These are phyloP conservation scores for Taphrina sp. DNA, from an alignment of 1,139 yeast genomes.

Conservation along the genomic window DNA sequence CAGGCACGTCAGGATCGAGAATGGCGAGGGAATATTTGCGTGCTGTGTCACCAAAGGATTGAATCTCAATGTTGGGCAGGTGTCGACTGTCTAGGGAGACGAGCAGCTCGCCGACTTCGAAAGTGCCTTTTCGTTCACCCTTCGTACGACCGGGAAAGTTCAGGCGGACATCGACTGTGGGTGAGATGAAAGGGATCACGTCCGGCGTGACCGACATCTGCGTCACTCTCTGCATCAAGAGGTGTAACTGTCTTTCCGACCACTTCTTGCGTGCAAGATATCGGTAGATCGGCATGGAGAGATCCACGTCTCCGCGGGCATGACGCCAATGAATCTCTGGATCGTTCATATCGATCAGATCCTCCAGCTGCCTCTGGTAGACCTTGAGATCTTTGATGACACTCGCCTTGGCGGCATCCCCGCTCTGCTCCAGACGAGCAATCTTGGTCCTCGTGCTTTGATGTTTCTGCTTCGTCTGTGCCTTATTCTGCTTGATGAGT, in stretches of 20 bases:
- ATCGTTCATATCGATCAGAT: slow-evolving; percentile 37
- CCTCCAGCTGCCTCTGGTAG: slow-evolving; percentile 26
- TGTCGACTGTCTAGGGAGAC: slow-evolving; percentile 69
- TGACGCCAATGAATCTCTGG: slow-evolving; percentile 38
- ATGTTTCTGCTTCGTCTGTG: slow-evolving; percentile 33
- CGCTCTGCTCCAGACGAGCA: slow-evolving; percentile 9
- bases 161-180: slow-evolving; percentile 70
- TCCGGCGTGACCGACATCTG: slow-evolving; percentile 85
- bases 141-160: slow-evolving; percentile 69
- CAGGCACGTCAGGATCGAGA: slow-evolving; percentile 92
- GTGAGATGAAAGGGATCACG: slow-evolving; percentile 85
- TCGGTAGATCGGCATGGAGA: slow-evolving; percentile 75
- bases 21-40: slow-evolving; percentile 69
- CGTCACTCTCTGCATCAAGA: slow-evolving; percentile 86
- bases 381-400: slow-evolving; percentile 27
- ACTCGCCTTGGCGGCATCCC: neutral
- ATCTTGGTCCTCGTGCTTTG: slow-evolving; percentile 16
- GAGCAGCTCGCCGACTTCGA: slow-evolving; percentile 47
- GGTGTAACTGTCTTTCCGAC: slow-evolving; percentile 65
- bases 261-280: slow-evolving; percentile 65
- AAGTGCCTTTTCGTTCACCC: slow-evolving; percentile 63
- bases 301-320: slow-evolving; percentile 52
- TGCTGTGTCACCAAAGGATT: slow-evolving; percentile 61
- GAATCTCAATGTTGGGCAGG: slow-evolving; percentile 73
- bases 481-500: slow-evolving; percentile 34